Conservation (phyloP, 2,329 filamentous ascomycete genomes). For the Tolypocladium guangdongense region DNA sequence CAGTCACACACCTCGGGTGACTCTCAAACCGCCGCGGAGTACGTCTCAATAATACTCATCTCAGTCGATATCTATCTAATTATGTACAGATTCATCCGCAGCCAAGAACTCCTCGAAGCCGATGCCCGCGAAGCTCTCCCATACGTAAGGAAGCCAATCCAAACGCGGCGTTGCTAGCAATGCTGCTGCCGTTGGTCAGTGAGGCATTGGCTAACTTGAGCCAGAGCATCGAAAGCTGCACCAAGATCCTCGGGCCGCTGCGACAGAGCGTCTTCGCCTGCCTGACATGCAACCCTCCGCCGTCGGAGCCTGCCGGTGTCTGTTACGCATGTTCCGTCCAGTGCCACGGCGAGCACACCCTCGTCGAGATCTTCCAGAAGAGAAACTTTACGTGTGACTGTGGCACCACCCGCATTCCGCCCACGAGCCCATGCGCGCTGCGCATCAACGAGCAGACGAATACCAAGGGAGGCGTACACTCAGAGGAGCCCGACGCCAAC, state of each 20-base stretch:
- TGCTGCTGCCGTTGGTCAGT: not conserved
- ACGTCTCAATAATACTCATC: slow-evolving; percentile 11
- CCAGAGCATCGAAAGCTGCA: slow-evolving; percentile 89
- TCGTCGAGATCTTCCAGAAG: slow-evolving; percentile 94
- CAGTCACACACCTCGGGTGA: slow-evolving; percentile 43
- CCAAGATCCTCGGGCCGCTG: slow-evolving; percentile 75
- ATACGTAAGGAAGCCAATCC: slow-evolving; percentile 50
- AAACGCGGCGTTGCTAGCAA: not conserved
- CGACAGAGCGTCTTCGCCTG: slow-evolving; percentile 88
- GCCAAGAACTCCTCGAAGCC: slow-evolving; percentile 81
- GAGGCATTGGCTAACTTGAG: slow-evolving; percentile 8
- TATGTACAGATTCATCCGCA: slow-evolving; percentile 64
- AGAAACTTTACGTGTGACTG: slow-evolving; percentile 95
- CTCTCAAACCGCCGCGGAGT: slow-evolving; percentile 67
- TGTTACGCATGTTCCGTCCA: slow-evolving; percentile 97
- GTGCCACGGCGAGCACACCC: slow-evolving; percentile 87
- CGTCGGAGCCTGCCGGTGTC: slow-evolving; percentile 60
- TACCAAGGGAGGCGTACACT: slow-evolving; percentile 64
- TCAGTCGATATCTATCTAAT: not conserved
- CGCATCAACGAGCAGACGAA: slow-evolving; percentile 64
- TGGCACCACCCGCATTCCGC: slow-evolving; percentile 69
- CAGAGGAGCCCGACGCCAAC: slow-evolving; percentile 56
- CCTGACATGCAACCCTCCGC: slow-evolving; percentile 81
- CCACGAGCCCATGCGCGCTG: slow-evolving; percentile 62
- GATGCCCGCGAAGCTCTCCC: slow-evolving; percentile 92